Evolutionary conservation across 2,329 filamentous ascomycete species (phyloP).

Genomic region (Phyllosticta paracitricarpa): DNA sequence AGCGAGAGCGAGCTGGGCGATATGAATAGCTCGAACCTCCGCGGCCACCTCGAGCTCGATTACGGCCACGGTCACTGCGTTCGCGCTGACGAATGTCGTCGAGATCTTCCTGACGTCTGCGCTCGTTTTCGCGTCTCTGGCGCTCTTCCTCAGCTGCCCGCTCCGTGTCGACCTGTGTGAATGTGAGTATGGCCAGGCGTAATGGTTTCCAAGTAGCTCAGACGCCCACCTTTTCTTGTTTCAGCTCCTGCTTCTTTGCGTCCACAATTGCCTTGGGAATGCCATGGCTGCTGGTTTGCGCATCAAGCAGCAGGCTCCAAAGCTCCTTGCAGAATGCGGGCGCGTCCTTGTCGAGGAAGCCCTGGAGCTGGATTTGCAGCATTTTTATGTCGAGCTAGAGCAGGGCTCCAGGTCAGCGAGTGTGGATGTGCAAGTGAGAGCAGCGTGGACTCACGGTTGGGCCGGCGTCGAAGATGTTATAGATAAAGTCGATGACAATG

Average conservation of each 20-base stretch:
- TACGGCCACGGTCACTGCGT: conserved; percentile 25
- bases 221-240: conserved; percentile 73
- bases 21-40: conserved; percentile 40
- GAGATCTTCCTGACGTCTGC: conserved; percentile 60
- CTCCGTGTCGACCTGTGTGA: conserved; percentile 63
- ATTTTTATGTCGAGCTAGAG: conserved; percentile 86
- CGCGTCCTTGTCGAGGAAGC: conserved; percentile 90
- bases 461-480: conserved; percentile 59
- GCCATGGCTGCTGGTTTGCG: conserved; percentile 72
- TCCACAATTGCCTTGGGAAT: conserved; percentile 91
- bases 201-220: neutral
- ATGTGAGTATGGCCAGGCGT: conserved; percentile 13
- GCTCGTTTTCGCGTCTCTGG: conserved; percentile 59
- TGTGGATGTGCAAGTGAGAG: neutral
- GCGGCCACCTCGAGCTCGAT: conserved; percentile 41
- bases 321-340: conserved; percentile 83
- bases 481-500: conserved; percentile 80
- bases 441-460: conserved; percentile 55
- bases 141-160: conserved; percentile 68
- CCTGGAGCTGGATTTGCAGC: conserved; percentile 86
- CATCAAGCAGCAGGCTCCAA: conserved; percentile 85
- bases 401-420: conserved; percentile 13
- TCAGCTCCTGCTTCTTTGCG: conserved; percentile 89
- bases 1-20: conserved; percentile 36
- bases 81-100: conserved; percentile 59